phyloP scores from a whole-genome alignment of 169 alveolate genomes.

The Plasmodium gonderi region DNA sequence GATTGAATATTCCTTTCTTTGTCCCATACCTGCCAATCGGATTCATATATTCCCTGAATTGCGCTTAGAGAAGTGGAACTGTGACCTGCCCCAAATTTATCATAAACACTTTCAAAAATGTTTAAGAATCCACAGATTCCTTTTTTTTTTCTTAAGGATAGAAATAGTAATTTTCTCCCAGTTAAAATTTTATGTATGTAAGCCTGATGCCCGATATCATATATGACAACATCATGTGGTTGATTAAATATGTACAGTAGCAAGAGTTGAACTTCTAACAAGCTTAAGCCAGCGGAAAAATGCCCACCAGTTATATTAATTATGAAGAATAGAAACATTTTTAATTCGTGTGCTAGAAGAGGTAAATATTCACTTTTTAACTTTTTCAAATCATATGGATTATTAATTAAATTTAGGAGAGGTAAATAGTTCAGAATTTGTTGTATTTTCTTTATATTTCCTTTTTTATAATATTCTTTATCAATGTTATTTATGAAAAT shows the following conservation, averaged over 20 bases:
- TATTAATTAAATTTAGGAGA: conserved; percentile 39
- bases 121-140: conserved; percentile 89
- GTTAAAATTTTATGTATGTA: conserved; percentile 91
- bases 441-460: conserved; percentile 13
- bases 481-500: conserved; percentile 36
- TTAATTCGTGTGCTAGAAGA: conserved; percentile 58
- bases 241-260: conserved; percentile 86
- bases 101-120: conserved; percentile 87
- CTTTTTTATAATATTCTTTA: conserved; percentile 32
- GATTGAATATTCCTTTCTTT: background rate
- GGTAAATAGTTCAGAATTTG: conserved; percentile 38
- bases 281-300: conserved; percentile 87
- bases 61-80: conserved; percentile 90
- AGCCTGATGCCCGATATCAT: conserved; percentile 90
- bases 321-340: conserved; percentile 74
- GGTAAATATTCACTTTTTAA: conserved; percentile 34
- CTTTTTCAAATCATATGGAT: conserved; percentile 53
- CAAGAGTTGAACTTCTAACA: conserved; percentile 88
- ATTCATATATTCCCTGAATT: conserved; percentile 86
- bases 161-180: conserved; percentile 88
- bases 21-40: conserved; percentile 44
- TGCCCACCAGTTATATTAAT: conserved; percentile 88
- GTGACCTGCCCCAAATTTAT: conserved; percentile 92
- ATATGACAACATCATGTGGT: conserved; percentile 87
- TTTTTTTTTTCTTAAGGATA: conserved; percentile 83